These are phyloP conservation scores for Aspergillus sp. DNA, from an alignment of 2,329 filamentous ascomycete species.

Conservation along the genomic window DNA sequence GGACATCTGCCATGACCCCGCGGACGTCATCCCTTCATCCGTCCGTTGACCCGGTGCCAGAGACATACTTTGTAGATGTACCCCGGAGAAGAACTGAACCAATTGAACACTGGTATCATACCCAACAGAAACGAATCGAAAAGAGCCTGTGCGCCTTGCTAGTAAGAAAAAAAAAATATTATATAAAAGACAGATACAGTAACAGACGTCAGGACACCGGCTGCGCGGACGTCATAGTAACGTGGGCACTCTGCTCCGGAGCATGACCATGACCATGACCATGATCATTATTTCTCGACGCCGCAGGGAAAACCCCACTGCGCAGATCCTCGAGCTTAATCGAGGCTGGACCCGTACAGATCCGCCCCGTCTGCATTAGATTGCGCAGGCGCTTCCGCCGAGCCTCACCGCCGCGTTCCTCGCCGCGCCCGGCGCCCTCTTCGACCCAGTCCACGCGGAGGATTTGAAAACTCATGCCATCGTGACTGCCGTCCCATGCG, in stretches of 20 bases:
- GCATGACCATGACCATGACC: too few relatives aligned
- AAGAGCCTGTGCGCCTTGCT: constrained; percentile 13
- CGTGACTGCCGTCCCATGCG: constrained; percentile 67
- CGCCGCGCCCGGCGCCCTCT: constrained; percentile 48
- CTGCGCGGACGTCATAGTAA: constrained; percentile 5
- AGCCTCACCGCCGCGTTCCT: constrained; percentile 40
- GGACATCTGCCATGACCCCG: too few relatives aligned
- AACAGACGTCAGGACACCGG: constrained; percentile 20
- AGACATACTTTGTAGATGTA: too few relatives aligned
- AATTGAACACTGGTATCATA: not conserved
- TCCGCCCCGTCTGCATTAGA: constrained; percentile 35
- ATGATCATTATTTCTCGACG: too few relatives aligned
- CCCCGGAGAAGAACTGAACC: too few relatives aligned
- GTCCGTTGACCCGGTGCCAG: constrained; percentile 11
- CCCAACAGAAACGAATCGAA: not conserved
- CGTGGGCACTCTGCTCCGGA: too few relatives aligned
- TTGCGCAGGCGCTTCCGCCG: constrained; percentile 43
- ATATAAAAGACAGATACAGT: not conserved
- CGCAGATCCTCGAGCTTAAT: constrained; percentile 30
- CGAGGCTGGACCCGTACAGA: constrained; percentile 33
- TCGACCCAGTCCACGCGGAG: constrained; percentile 76
- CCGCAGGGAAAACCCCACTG: not conserved
- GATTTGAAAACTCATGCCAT: constrained; percentile 85
- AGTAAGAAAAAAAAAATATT: constrained; percentile 5
- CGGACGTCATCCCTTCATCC: constrained; percentile 12